Conservation (phyloP, 73 alveolate genomes). For the Paramecium pentaurelia region DNA sequence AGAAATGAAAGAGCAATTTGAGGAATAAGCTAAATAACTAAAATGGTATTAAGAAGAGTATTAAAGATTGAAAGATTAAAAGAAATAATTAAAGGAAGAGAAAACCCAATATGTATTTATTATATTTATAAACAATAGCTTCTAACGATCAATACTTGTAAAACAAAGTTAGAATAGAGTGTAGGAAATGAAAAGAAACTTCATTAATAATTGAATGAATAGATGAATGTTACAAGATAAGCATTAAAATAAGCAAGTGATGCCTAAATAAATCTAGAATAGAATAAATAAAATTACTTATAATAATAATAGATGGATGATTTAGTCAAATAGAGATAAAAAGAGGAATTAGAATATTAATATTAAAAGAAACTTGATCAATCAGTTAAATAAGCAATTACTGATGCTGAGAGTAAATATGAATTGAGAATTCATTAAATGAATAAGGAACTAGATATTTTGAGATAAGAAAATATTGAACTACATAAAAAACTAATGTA, state of each 20-base stretch:
- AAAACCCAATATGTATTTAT: neutral
- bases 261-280: neutral
- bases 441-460: neutral
- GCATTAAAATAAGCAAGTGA: constrained; percentile 26
- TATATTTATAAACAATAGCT: neutral
- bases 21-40: neutral
- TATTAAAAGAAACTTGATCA: neutral
- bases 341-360: neutral
- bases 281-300: neutral
- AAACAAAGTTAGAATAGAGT: neutral
- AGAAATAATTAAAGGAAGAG: neutral
- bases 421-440: neutral
- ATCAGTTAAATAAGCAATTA: neutral
- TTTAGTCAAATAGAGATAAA: neutral
- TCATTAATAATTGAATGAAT: neutral
- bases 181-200: neutral
- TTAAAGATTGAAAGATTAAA: neutral
- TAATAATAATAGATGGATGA: neutral
- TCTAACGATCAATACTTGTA: neutral
- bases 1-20: neutral
- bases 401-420: neutral
- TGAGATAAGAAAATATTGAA: constrained; percentile 29
- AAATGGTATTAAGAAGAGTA: neutral
- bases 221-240: constrained; percentile 49
- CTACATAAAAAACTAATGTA: neutral